Evolutionary conservation across 805 yeast genomes (phyloP), one percentile per base, ranked within the genome.

Genomic region (Lipomyces japonicus): DNA sequence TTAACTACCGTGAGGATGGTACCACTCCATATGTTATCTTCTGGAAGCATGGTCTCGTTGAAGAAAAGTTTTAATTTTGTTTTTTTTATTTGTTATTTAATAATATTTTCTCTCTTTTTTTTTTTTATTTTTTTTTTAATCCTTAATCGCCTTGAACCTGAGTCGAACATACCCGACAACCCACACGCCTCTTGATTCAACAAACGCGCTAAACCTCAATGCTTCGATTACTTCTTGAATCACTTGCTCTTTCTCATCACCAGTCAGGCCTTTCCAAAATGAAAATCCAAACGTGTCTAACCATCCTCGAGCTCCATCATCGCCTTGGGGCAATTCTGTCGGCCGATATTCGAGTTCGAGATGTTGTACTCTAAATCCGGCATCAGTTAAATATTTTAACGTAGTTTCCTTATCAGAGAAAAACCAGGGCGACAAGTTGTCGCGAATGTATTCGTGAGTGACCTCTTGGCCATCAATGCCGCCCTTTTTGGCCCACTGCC

Each of bases 1-100:
- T 93, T 76, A 93, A 93, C 95, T 93, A 91, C 89, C 95, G 98
- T 78, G 98, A 93, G 80, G 97, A 93, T 72, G 98, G 98, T 79
- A 78, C 82, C 67, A 93, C 98, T 65, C 98, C 98, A 71, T 93
- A 71, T 78, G 93, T 91, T 69, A 88, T 90, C 62, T 83, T 90
- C 84, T 93, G 98, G 98, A 93, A 91, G 80, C 98, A 93, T 77
- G 98, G 98, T 81, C 82, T 86, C 64, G 77, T 72, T 66, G 87
- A 81, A 73, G 81, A 78, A 74, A 93, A 93, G 84, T 80, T 91
- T 80, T 91, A 89, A 84, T 31, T 22, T 37, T 18, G 41, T 18
- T 46, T n/a, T 40, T 7, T 14, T 32, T 2, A 18, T 12, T 43
- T 9, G 9, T 10, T 34, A 16, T 23, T 5, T 4, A 9, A 5